These are phyloP conservation scores for Chaetomium sp. DNA, from an alignment of 2,329 filamentous ascomycete genomes.

Conservation along the genomic window DNA sequence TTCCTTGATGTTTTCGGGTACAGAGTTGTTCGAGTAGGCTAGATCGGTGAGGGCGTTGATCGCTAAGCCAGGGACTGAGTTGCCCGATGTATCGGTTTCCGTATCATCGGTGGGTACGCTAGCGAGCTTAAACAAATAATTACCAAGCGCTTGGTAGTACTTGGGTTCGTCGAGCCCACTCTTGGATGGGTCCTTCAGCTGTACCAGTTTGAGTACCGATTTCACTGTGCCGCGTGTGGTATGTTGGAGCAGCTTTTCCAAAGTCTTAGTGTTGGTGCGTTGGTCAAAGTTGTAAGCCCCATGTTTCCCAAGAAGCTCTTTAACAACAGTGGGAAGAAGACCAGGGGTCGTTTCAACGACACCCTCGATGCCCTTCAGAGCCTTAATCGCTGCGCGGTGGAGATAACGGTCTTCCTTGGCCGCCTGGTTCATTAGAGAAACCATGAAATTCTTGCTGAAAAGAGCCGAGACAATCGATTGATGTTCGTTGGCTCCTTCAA, in stretches of 20 bases:
- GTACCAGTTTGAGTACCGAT: conserved; percentile 42
- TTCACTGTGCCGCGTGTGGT: conserved; percentile 52
- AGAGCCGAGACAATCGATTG: conserved; percentile 48
- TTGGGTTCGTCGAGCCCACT: conserved; percentile 34
- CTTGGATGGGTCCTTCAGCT: conserved; percentile 31
- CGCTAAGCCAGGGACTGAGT: conserved; percentile 36
- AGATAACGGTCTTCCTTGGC: conserved; percentile 71
- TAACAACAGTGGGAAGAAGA: conserved; percentile 55
- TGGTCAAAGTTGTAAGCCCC: conserved; percentile 79
- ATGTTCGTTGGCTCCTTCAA: conserved; percentile 48
- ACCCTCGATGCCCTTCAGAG: conserved; percentile 63
- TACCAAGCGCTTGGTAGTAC: conserved; percentile 44
- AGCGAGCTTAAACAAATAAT: conserved; percentile 48
- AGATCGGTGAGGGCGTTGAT: conserved; percentile 49
- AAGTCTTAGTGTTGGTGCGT: conserved; percentile 75
- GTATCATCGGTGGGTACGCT: conserved; percentile 31
- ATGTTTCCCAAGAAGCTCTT: conserved; percentile 60
- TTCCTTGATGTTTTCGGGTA: conserved; percentile 50
- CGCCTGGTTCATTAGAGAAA: conserved; percentile 76
- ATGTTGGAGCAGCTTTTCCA: conserved; percentile 65
- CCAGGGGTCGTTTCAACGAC: conserved; percentile 56
- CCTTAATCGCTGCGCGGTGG: conserved; percentile 69
- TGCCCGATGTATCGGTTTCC: conserved; percentile 26
- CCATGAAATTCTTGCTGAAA: conserved; percentile 78
- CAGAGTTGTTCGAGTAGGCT: conserved; percentile 45